Conservation (phyloP, 805 yeast genomes). For the Candida glaebosa region DNA sequence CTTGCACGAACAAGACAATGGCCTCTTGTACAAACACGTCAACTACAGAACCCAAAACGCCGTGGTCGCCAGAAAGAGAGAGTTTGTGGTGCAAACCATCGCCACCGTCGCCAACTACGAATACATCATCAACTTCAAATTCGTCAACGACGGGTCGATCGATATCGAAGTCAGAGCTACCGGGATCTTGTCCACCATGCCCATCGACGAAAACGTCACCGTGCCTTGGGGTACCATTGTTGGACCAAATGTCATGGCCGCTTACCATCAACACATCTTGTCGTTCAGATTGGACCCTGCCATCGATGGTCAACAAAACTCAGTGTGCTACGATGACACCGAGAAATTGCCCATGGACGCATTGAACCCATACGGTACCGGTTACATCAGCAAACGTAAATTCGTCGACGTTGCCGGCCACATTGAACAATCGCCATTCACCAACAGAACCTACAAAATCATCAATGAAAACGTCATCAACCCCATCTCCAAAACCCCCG, state of each 20-base stretch:
- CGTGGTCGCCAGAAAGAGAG: slow-evolving; percentile 76
- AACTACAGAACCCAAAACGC: slow-evolving; percentile 71
- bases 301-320: slow-evolving; percentile 74
- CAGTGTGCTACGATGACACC: slow-evolving; percentile 70
- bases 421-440: slow-evolving; percentile 71
- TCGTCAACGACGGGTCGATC: slow-evolving; percentile 75
- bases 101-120: slow-evolving; percentile 86
- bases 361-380: slow-evolving; percentile 65
- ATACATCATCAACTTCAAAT: slow-evolving; percentile 66
- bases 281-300: slow-evolving; percentile 81
- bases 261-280: slow-evolving; percentile 79
- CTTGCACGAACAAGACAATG: slow-evolving; percentile 78
- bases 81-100: slow-evolving; percentile 73
- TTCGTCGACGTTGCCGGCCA: slow-evolving; percentile 67
- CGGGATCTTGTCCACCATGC: slow-evolving; percentile 83
- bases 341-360: slow-evolving; percentile 54
- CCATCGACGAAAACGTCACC: slow-evolving; percentile 62
- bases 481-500: slow-evolving; percentile 66
- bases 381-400: slow-evolving; percentile 61
- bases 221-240: slow-evolving; percentile 75
- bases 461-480: slow-evolving; percentile 71
- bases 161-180: slow-evolving; percentile 81
- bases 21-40: slow-evolving; percentile 72
- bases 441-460: slow-evolving; percentile 70
- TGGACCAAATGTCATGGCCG: slow-evolving; percentile 79